Conservation (phyloP, 139 green algal species). For the Chlorella sorokiniana region DNA sequence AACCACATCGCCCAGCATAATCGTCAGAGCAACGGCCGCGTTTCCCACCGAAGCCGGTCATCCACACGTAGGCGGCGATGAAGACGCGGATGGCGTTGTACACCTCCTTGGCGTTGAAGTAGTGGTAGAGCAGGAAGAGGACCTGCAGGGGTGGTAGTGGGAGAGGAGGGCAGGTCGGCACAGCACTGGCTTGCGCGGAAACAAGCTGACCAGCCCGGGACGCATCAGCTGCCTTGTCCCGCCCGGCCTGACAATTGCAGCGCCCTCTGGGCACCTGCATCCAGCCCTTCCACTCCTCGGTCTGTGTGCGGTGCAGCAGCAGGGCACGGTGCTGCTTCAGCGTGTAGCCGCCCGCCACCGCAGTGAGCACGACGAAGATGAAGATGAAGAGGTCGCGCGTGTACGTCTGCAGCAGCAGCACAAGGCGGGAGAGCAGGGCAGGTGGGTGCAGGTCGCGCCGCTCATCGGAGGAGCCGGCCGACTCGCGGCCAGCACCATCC, state of each 20-base stretch:
- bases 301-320: conserved; percentile 93
- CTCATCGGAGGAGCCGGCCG: too few species aligned
- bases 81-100: conserved; percentile 99
- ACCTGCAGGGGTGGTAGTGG: conserved; percentile 53
- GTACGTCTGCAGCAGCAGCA: conserved; percentile 52
- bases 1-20: background rate
- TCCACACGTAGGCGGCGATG: conserved; percentile 97
- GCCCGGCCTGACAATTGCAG: background rate
- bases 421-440: background rate
- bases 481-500: too few species aligned
- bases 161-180: background rate
- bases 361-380: conserved; percentile 81
- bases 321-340: conserved; percentile 56
- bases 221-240: background rate
- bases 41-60: conserved; percentile 94
- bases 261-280: conserved; percentile 76
- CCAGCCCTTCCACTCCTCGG: conserved; percentile 98
- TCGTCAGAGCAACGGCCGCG: background rate
- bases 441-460: background rate
- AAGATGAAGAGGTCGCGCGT: conserved; percentile 71
- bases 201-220: background rate
- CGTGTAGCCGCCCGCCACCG: conserved; percentile 50
- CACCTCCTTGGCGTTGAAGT: conserved; percentile 89
- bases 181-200: background rate
- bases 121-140: conserved; percentile 97